Base-by-base conservation (phyloP, 768 basidiomycete species). In the Boletus barrowsii region DNA sequence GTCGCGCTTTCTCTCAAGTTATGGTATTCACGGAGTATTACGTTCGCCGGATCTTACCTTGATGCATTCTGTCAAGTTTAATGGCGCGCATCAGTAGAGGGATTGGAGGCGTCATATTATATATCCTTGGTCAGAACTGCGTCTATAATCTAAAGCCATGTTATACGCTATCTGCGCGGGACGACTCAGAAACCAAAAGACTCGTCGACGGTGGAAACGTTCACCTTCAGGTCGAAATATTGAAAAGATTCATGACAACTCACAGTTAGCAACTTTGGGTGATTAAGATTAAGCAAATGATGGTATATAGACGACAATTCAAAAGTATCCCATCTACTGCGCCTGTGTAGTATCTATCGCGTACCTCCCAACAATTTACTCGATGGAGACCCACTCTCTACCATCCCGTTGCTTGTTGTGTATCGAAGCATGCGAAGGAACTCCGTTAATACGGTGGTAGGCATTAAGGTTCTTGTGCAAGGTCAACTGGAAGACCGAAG, bases 381-480 rank as follows among this genome's bases (percentile, higher is more conserved):
- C 65, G 15, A 68, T 63, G 11, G 61, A 56, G 10, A 5, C 29
- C 68, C 68, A 68, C 22, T 66, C 68, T 10, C 59, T 61, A 3
- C 52, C 59, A 32, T 72, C 70, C 17, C 66, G 66, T 15, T 68
- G 29, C 52, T 76, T 80, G 59, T 87, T 82, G 59, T 88, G 88
- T 62, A 91, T 87, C 9, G 87, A 88, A n/a, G 78, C 77, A 64
- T 98, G 96, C 62, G 81, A 89, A 17, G 81, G 75, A 26, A 96
- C 83, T 30, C 92, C 93, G 42, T 88, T 83, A 63, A 97, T 81
- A 55, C 97, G 89, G 67, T 93, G 93, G 77, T 86, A 98, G 0
- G 87, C 91, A 68, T 98, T 98, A 60, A 98, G 75, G 79, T 98
- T 99, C 79, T 99, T 99, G 80, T 98, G 96, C 57, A 95, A 73